These are phyloP conservation scores for Psidium friedrichsthalianum DNA, from an alignment of 345 rosid species.

Conservation along the genomic window DNA sequence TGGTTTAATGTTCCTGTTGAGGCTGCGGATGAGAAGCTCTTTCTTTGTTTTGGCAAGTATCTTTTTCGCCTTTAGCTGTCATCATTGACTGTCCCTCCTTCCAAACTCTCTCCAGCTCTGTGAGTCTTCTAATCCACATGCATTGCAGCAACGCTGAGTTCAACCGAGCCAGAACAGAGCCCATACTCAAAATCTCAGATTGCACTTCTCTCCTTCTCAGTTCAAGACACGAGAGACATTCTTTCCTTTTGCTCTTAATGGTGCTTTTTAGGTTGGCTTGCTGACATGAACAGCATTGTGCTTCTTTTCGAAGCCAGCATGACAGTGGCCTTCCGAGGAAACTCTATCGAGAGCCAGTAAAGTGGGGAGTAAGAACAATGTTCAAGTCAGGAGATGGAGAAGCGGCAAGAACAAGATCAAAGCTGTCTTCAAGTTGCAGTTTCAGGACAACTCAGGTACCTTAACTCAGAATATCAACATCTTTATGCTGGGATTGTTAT, in stretches of 20 bases:
- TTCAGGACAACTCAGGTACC: conserved; percentile 93
- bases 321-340: not conserved
- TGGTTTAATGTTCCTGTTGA: not conserved
- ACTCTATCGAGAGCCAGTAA: not conserved
- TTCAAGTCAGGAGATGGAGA: conserved; percentile 91
- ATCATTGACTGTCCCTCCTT: not conserved
- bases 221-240: not conserved
- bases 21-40: not conserved
- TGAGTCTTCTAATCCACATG: not conserved
- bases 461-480: not conserved
- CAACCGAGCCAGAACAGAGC: not conserved
- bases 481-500: not conserved
- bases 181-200: not conserved
- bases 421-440: conserved; percentile 75
- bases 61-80: not conserved
- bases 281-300: not conserved
- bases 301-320: not conserved
- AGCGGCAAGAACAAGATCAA: conserved; percentile 89
- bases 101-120: not conserved
- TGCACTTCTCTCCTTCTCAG: not conserved
- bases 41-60: conserved; percentile 4
- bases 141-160: not conserved
- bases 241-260: not conserved
- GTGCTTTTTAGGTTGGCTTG: not conserved
- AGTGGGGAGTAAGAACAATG: conserved; percentile 23